Conservation (phyloP, 176 grass and related monocot species). For the Alopecurus myosuroides region DNA sequence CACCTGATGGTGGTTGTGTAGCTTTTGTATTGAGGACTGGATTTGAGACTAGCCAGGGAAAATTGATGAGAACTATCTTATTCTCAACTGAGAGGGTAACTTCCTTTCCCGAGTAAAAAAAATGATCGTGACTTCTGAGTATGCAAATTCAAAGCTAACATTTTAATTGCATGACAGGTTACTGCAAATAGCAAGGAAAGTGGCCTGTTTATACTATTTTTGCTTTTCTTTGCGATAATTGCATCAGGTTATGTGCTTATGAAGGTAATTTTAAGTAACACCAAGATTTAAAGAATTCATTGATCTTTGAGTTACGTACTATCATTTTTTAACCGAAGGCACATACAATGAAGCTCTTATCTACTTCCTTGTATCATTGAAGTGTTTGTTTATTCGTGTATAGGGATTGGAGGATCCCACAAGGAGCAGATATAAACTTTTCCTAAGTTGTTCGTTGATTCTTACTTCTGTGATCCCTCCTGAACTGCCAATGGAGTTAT, state of each 20-base stretch:
- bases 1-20: slow-evolving; percentile 92
- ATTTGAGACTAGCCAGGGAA: slow-evolving; percentile 99
- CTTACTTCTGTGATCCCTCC: slow-evolving; percentile 98
- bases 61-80: slow-evolving; percentile 98
- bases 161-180: slow-evolving; percentile 56
- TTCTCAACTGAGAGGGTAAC: slow-evolving; percentile 99
- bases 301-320: neutral
- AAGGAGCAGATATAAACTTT: slow-evolving; percentile 97
- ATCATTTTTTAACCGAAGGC: neutral
- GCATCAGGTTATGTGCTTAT: slow-evolving; percentile 95
- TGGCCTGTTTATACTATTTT: slow-evolving; percentile 95
- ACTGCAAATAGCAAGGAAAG: slow-evolving; percentile 98
- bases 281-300: slow-evolving; percentile 4
- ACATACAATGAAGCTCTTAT: neutral
- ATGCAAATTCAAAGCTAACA: neutral
- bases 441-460: slow-evolving; percentile 98
- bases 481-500: slow-evolving; percentile 98
- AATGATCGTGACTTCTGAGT: neutral
- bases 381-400: slow-evolving; percentile 1
- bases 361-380: slow-evolving; percentile 8
- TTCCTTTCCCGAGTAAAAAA: slow-evolving; percentile 22
- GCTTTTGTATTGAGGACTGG: slow-evolving; percentile 96
- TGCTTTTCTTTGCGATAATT: slow-evolving; percentile 98
- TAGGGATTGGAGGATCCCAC: slow-evolving; percentile 98
- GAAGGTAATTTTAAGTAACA: slow-evolving; percentile 53